phyloP scores from a whole-genome alignment of 352 stramenopile genomes.

The Phytophthora constricta region DNA sequence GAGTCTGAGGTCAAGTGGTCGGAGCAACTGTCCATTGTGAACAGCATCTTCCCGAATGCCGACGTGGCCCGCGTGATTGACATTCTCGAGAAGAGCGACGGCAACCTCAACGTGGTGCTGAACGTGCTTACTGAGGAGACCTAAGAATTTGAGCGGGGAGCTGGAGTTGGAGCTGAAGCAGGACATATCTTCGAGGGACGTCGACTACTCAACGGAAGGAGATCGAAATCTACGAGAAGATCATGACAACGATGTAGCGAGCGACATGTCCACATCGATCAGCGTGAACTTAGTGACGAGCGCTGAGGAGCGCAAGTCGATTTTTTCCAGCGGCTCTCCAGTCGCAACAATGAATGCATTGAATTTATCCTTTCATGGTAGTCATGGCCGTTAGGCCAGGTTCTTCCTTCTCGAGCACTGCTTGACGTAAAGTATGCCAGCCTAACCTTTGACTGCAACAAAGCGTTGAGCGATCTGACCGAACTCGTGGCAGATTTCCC shows the following conservation, averaged over 20 bases:
- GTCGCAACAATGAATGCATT: not conserved
- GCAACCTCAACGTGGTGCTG: conserved; percentile 77
- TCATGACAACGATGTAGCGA: not conserved
- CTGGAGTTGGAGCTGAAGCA: too few species aligned
- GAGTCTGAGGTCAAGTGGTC: conserved; percentile 77
- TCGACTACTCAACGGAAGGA: too few species aligned
- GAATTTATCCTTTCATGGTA: not conserved
- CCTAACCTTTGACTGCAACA: too few species aligned
- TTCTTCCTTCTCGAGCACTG: too few species aligned
- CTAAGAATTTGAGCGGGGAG: conserved; percentile 14
- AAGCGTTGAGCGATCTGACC: too few species aligned
- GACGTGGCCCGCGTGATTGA: conserved; percentile 52
- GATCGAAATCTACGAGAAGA: not conserved
- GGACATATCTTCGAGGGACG: too few species aligned
- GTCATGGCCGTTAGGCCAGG: not conserved
- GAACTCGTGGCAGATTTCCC: too few species aligned
- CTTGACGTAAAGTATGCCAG: too few species aligned
- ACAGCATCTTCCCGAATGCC: conserved; percentile 70
- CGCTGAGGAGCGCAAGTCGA: too few species aligned
- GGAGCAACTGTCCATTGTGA: conserved; percentile 69
- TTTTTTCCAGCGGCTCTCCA: not conserved
- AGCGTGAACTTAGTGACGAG: too few species aligned
- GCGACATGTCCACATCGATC: not conserved
- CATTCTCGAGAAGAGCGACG: conserved; percentile 65
- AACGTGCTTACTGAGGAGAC: conserved; percentile 78